A percentile compares a stretch with the other conserved stretches of the same genome.
Evolutionary conservation across 2,329 filamentous ascomycete species (phyloP).

Genomic region (Botrytis galanthina): DNA sequence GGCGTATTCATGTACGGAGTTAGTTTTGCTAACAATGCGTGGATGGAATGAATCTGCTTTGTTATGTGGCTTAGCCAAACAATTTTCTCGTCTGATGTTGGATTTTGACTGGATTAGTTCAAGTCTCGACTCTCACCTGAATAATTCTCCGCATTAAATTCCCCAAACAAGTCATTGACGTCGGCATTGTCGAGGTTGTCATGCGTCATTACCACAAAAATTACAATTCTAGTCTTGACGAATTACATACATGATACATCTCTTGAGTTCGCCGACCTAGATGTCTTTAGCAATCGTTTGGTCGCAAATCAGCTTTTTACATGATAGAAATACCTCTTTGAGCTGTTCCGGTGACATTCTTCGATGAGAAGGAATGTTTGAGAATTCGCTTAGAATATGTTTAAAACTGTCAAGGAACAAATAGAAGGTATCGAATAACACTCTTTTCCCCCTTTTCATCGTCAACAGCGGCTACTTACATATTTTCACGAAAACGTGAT

Average conservation of each 20-base stretch:
- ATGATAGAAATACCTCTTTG: neutral
- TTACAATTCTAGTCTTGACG: neutral
- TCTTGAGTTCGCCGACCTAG: conserved; percentile 9
- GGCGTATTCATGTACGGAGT: neutral
- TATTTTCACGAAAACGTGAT: conserved; percentile 9
- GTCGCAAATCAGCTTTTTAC: neutral
- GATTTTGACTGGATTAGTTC: neutral
- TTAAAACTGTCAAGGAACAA: neutral
- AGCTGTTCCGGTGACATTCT: neutral
- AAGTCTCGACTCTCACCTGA: neutral
- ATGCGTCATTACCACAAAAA: neutral
- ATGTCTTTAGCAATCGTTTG: neutral
- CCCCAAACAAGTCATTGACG: neutral
- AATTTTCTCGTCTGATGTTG: neutral
- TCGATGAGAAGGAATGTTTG: neutral
- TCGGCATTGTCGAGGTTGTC: neutral
- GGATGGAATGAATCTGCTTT: neutral
- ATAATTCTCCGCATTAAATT: neutral
- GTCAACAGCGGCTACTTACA: conserved; percentile 19
- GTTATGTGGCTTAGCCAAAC: neutral
- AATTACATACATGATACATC: too few relatives aligned
- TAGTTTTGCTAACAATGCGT: neutral
- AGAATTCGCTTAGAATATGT: neutral
- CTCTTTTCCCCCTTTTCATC: conserved; percentile 17
- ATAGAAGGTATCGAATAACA: neutral